Conservation (phyloP, 495 filamentous ascomycete genomes). For the Daldinia childiae region DNA sequence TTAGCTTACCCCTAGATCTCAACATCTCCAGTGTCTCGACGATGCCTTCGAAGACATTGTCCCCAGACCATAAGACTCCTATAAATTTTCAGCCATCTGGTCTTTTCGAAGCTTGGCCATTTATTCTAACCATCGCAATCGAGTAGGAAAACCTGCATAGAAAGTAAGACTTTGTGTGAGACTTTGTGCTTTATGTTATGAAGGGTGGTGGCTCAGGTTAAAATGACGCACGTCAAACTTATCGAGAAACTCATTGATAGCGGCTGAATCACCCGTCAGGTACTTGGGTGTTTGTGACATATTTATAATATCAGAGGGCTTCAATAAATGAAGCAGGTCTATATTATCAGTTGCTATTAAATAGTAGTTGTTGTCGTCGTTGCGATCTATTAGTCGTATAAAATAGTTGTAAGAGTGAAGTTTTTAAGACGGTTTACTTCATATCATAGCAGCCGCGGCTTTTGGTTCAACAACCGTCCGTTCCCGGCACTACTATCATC, state of each 20-base stretch:
- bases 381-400: background rate
- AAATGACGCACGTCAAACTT: constrained; percentile 83
- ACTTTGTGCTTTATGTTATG: constrained; percentile 5
- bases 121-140: constrained; percentile 90
- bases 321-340: background rate
- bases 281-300: constrained; percentile 65
- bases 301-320: background rate
- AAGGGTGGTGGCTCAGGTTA: constrained; percentile 1
- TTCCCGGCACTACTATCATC: constrained; percentile 20
- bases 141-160: constrained; percentile 82
- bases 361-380: background rate
- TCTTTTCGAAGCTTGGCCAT: background rate
- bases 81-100: constrained; percentile 28
- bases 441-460: background rate
- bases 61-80: constrained; percentile 98
- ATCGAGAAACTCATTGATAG: constrained; percentile 82
- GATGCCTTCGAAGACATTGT: constrained; percentile 83
- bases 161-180: constrained; percentile 19
- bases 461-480: constrained; percentile 21
- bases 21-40: constrained; percentile 85
- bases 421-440: background rate
- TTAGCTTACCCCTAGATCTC: constrained; percentile 72
- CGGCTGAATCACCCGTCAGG: constrained; percentile 79
- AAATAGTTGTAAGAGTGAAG: constrained; percentile 16
- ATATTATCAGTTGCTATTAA: background rate